Percentiles rank a stretch among this genome's conserved stretches.
phyloP scores from a whole-genome alignment of 305 asterid species.

The Andrographis paniculata region DNA sequence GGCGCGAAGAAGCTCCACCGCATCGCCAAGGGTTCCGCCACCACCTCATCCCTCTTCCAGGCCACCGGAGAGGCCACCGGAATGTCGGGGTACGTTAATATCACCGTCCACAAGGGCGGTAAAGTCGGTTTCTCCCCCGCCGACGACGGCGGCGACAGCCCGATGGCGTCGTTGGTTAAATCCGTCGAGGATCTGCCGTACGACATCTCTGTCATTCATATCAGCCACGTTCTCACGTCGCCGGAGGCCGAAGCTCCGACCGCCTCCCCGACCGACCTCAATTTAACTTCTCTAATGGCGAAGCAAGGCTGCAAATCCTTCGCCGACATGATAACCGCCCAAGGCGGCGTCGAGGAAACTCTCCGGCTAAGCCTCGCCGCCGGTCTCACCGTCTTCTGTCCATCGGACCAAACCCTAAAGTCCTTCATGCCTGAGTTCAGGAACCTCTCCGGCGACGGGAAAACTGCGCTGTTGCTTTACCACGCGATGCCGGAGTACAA shows the following conservation, averaged over 20 bases:
- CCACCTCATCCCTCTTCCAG: constrained; percentile 51
- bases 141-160: constrained; percentile 25
- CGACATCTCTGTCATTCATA: constrained; percentile 54
- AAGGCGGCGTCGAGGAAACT: constrained; percentile 42
- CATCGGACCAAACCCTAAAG: constrained; percentile 39
- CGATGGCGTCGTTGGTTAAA: constrained; percentile 36
- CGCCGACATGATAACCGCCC: constrained; percentile 34
- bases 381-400: constrained; percentile 71
- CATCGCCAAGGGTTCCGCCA: constrained; percentile 40
- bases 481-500: constrained; percentile 60
- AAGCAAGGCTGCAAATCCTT: constrained; percentile 62
- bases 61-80: constrained; percentile 70
- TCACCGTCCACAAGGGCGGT: constrained; percentile 48
- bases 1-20: constrained; percentile 54
- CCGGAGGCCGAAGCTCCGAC: constrained; percentile 78
- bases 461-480: constrained; percentile 38
- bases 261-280: constrained; percentile 41
- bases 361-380: constrained; percentile 33
- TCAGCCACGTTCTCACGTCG: constrained; percentile 38
- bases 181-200: constrained; percentile 41
- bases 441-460: constrained; percentile 36
- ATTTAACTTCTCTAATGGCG: constrained; percentile 40
- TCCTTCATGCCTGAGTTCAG: constrained; percentile 46
- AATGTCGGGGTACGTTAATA: constrained; percentile 52
- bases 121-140: constrained; percentile 39